These are phyloP conservation scores for Tylopilus sp. DNA, from an alignment of 1,284 basidiomycete genomes.

Conservation along the genomic window DNA sequence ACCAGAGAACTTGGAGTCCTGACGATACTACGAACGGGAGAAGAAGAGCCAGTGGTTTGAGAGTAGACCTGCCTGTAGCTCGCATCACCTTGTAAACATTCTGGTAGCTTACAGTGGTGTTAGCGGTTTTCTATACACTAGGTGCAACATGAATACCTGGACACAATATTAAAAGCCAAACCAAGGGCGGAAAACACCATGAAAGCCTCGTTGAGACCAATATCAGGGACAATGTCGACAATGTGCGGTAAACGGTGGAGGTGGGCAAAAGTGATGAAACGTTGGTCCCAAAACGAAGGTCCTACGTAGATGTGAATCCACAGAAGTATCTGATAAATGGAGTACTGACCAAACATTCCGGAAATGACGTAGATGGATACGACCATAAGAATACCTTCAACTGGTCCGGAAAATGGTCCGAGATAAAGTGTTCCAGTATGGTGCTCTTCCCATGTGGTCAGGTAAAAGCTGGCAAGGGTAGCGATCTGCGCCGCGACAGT, in stretches of 20 bases:
- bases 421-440: conserved; percentile 91
- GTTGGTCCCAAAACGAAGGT: conserved; percentile 82
- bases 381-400: conserved; percentile 94
- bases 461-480: conserved; percentile 91
- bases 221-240: conserved; percentile 50
- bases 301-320: conserved; percentile 39
- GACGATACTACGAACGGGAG: conserved; percentile 77
- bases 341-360: conserved; percentile 61
- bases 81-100: conserved; percentile 65
- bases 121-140: conserved; percentile 1
- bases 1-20: conserved; percentile 74
- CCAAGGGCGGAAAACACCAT: conserved; percentile 80
- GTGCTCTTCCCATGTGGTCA: conserved; percentile 97
- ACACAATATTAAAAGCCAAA: conserved; percentile 78
- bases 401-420: conserved; percentile 93
- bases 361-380: conserved; percentile 76
- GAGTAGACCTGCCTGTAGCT: conserved; percentile 37
- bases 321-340: not conserved
- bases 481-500: conserved; percentile 85
- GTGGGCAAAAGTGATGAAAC: conserved; percentile 58
- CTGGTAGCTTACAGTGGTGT: conserved; percentile 48
- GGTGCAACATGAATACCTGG: conserved; percentile 43
- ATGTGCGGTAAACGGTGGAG: conserved; percentile 53
- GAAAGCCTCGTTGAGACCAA: conserved; percentile 84
- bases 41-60: conserved; percentile 69